Conservation (phyloP, 208 protist species). For the Leishmania tarentolae region DNA sequence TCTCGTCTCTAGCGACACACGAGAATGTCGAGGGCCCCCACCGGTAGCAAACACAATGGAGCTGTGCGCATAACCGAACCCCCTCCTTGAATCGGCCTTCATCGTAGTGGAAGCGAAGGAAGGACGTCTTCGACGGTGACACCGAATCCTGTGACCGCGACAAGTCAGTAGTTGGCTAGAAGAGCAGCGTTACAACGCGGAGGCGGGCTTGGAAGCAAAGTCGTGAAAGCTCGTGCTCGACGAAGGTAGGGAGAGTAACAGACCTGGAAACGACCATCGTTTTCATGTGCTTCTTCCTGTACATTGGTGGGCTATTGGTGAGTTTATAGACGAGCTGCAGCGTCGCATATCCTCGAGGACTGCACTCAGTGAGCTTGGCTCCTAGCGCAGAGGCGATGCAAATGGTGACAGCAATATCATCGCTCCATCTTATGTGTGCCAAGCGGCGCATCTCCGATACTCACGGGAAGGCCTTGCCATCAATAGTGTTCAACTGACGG, state of each 20-base stretch:
- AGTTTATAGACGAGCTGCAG: not conserved
- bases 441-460: not conserved
- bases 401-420: not conserved
- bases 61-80: too few relatives aligned
- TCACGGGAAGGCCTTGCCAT: constrained; percentile 1
- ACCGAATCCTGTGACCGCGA: constrained; percentile 28
- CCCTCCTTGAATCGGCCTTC: not conserved
- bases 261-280: constrained; percentile 24
- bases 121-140: not conserved
- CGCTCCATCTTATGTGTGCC: constrained; percentile 1
- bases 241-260: constrained; percentile 12
- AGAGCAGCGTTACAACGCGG: constrained; percentile 13
- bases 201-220: constrained; percentile 5
- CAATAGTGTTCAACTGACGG: constrained; percentile 1
- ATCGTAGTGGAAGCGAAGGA: constrained; percentile 28
- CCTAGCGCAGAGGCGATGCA: constrained; percentile 3
- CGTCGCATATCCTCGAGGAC: not conserved
- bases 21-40: not conserved
- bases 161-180: constrained; percentile 16
- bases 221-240: constrained; percentile 11
- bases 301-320: constrained; percentile 15
- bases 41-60: not conserved
- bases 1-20: not conserved
- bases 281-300: constrained; percentile 25
- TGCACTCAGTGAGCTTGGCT: not conserved